A percentile compares a stretch with the other conserved stretches of the same genome.
These are phyloP conservation scores for Linnemannia elongata DNA, from an alignment of 192 early-diverging fungal genomes.

Conservation along the genomic window DNA sequence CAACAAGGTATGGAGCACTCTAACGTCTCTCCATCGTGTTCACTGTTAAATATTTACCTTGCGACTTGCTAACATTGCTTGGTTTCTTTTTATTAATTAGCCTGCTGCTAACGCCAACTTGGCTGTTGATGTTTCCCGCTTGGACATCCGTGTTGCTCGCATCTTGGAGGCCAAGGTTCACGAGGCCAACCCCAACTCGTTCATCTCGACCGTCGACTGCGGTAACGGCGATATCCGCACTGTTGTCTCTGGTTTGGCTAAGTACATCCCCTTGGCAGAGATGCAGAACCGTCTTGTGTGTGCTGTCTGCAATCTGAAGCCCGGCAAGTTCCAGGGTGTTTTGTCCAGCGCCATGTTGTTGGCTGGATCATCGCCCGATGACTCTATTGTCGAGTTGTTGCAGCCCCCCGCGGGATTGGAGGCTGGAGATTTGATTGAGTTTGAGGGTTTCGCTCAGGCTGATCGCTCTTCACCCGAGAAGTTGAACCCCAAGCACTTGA, in stretches of 20 bases:
- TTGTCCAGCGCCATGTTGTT: conserved; percentile 74
- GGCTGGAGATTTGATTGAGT: conserved; percentile 66
- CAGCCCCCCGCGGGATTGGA: conserved; percentile 65
- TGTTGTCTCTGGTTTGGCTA: conserved; percentile 73
- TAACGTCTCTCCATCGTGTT: neutral
- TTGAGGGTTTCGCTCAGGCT: conserved; percentile 63
- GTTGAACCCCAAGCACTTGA: conserved; percentile 75
- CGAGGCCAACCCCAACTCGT: conserved; percentile 67
- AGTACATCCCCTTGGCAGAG: conserved; percentile 67
- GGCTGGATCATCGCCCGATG: conserved; percentile 70
- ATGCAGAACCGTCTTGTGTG: conserved; percentile 69
- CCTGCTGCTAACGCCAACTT: conserved; percentile 32
- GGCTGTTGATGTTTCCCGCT: conserved; percentile 51
- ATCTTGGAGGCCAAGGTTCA: conserved; percentile 68
- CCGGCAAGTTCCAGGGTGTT: conserved; percentile 71
- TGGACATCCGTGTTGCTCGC: conserved; percentile 74
- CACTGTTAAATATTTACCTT: neutral
- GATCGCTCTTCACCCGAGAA: conserved; percentile 58
- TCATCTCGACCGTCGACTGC: conserved; percentile 70
- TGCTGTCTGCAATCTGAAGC: conserved; percentile 73
- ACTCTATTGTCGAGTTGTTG: conserved; percentile 67
- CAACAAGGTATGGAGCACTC: conserved; percentile 65
- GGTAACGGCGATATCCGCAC: conserved; percentile 71
- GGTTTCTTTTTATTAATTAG: neutral
- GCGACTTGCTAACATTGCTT: neutral